Conservation (phyloP, 73 alveolate genomes). For the Effrenium voratum region DNA sequence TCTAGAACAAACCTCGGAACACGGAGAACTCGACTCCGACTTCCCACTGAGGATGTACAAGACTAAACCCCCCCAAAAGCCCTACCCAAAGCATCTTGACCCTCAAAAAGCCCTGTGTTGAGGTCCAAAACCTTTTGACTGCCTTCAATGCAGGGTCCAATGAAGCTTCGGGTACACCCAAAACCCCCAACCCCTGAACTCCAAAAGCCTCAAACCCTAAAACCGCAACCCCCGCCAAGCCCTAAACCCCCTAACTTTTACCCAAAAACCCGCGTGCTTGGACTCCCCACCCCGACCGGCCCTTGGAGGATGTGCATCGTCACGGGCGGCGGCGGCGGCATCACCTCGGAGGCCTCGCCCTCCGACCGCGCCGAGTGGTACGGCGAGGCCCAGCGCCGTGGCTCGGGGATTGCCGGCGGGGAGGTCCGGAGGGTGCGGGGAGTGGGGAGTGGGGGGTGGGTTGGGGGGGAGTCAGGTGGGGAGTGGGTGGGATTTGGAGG, state of each 20-base stretch:
- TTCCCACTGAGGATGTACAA: too few relatives aligned
- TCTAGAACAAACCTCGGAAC: too few relatives aligned
- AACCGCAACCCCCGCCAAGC: background rate
- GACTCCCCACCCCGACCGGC: background rate
- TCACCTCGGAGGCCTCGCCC: constrained; percentile 78
- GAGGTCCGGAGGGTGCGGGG: too few relatives aligned
- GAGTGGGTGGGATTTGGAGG: too few relatives aligned
- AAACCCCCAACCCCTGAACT: background rate
- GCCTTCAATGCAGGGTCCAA: too few relatives aligned
- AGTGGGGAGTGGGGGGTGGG: too few relatives aligned
- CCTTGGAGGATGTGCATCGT: constrained; percentile 1
- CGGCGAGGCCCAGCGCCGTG: constrained; percentile 68
- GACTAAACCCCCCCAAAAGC: too few relatives aligned
- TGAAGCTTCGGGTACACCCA: background rate
- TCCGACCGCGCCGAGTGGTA: constrained; percentile 65
- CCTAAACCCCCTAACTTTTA: background rate
- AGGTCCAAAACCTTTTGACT: too few relatives aligned
- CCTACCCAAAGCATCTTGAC: too few relatives aligned
- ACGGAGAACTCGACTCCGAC: too few relatives aligned
- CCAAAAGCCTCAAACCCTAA: background rate
- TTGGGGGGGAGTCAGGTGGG: too few relatives aligned
- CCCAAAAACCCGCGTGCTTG: background rate
- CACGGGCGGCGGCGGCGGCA: constrained; percentile 90
- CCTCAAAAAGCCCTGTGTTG: too few relatives aligned
- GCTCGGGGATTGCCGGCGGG: background rate